These are phyloP conservation scores for Haplosporangium sp. DNA, from an alignment of 371 early-diverging fungal species.

Conservation along the genomic window DNA sequence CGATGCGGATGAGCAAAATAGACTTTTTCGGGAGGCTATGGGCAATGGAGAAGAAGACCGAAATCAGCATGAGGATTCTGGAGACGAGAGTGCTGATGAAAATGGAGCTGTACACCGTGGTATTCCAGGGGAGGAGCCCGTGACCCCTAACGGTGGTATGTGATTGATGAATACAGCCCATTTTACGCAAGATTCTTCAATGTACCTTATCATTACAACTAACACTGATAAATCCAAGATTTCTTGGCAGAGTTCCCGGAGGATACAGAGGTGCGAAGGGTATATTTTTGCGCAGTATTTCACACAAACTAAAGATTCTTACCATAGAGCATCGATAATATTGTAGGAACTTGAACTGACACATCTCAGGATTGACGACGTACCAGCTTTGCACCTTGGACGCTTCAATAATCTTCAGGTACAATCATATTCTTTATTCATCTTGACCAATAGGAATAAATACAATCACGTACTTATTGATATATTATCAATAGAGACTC, in stretches of 20 bases:
- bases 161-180: conserved; percentile 12
- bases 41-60: conserved; percentile 6
- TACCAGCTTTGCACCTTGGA: conserved; percentile 70
- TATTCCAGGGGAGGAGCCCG: conserved; percentile 39
- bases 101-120: conserved; percentile 48
- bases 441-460: background rate
- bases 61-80: conserved; percentile 24
- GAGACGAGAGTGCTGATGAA: conserved; percentile 42
- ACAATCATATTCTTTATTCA: background rate
- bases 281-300: background rate
- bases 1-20: conserved; percentile 50
- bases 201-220: background rate
- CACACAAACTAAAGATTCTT: background rate
- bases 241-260: conserved; percentile 64
- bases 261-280: conserved; percentile 57
- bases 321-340: background rate
- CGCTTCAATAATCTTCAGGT: conserved; percentile 82
- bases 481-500: conserved; percentile 63
- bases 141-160: conserved; percentile 21
- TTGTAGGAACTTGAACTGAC: conserved; percentile 83
- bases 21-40: conserved; percentile 46
- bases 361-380: conserved; percentile 77
- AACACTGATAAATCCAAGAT: conserved; percentile 21
- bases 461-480: background rate
- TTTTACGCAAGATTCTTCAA: background rate